These are phyloP conservation scores for Sarocladiaceae sp. DNA, from an alignment of 2,329 filamentous ascomycete genomes.

Conservation along the genomic window DNA sequence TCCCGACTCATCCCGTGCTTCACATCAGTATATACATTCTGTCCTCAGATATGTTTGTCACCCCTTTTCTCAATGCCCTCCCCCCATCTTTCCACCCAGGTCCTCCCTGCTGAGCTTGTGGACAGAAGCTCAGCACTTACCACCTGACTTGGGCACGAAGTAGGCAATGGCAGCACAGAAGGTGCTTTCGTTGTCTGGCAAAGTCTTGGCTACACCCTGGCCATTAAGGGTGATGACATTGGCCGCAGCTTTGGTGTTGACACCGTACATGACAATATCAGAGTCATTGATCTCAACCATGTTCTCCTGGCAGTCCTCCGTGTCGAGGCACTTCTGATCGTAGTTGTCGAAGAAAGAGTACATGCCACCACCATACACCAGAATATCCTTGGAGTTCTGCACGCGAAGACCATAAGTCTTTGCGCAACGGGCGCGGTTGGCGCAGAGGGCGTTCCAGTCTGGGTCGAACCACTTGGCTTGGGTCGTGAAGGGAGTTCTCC, in stretches of 20 bases:
- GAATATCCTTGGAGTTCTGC: constrained; percentile 61
- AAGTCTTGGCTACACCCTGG: constrained; percentile 27
- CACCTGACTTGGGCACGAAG: constrained; percentile 33
- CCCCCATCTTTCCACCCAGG: too few species aligned
- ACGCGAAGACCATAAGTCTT: constrained; percentile 77
- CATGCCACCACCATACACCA: constrained; percentile 68
- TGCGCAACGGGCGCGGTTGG: constrained; percentile 49
- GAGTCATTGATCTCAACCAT: constrained; percentile 71
- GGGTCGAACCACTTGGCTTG: constrained; percentile 62
- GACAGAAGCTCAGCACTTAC: too few species aligned
- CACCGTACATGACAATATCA: constrained; percentile 60
- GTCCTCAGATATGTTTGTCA: too few species aligned
- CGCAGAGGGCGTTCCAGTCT: constrained; percentile 45
- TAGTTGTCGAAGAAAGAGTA: constrained; percentile 88
- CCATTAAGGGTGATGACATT: constrained; percentile 70
- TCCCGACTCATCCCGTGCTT: too few species aligned
- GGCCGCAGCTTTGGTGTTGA: constrained; percentile 69
- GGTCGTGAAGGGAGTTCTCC: constrained; percentile 59
- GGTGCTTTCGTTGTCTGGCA: constrained; percentile 59
- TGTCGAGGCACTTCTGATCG: constrained; percentile 61
- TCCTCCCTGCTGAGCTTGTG: too few species aligned
- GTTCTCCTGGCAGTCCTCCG: constrained; percentile 70
- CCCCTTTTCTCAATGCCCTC: too few species aligned
- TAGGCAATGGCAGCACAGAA: constrained; percentile 59
- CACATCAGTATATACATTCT: too few species aligned